These are phyloP conservation scores for Lizanozyma gosingica DNA, from an alignment of 1,139 yeast species.

Conservation along the genomic window DNA sequence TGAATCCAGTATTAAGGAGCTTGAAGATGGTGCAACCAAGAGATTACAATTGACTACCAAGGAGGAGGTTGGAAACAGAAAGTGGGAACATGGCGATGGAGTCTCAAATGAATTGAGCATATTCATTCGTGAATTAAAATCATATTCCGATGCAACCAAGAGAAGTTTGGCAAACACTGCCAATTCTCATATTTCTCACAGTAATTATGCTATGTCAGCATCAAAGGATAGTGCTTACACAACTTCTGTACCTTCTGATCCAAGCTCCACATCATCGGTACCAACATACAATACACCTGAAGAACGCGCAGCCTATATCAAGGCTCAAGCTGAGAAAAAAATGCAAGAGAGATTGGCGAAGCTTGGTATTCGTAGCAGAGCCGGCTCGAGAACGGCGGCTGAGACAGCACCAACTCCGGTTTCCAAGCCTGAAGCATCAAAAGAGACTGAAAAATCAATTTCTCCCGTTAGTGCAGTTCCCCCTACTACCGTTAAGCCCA, in stretches of 20 bases:
- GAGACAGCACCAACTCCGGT: conserved; percentile 1
- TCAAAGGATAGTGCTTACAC: conserved; percentile 3
- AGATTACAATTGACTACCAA: conserved; percentile 35
- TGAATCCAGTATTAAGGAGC: conserved; percentile 60
- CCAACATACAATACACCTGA: conserved; percentile 33
- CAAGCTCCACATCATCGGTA: conserved; percentile 8
- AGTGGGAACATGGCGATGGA: conserved; percentile 85
- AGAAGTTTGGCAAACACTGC: conserved; percentile 11
- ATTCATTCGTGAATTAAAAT: conserved; percentile 50
- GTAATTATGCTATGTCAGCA: conserved; percentile 2
- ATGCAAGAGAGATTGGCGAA: conserved; percentile 87
- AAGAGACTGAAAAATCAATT: conserved; percentile 1
- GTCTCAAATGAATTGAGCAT: conserved; percentile 53
- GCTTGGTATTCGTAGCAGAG: conserved; percentile 55
- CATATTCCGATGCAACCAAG: conserved; percentile 4
- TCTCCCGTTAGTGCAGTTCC: conserved; percentile 7
- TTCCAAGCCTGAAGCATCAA: neutral
- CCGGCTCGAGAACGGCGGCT: conserved; percentile 1
- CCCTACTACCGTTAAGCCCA: conserved; percentile 7
- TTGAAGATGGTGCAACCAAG: conserved; percentile 53
- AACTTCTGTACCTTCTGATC: conserved; percentile 3
- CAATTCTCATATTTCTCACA: conserved; percentile 3
- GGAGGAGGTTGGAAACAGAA: conserved; percentile 49
- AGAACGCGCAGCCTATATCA: conserved; percentile 75
- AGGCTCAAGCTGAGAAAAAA: conserved; percentile 83